These are phyloP conservation scores for Aciculoconidium aculeatum DNA, from an alignment of 805 yeast genomes.

Conservation along the genomic window DNA sequence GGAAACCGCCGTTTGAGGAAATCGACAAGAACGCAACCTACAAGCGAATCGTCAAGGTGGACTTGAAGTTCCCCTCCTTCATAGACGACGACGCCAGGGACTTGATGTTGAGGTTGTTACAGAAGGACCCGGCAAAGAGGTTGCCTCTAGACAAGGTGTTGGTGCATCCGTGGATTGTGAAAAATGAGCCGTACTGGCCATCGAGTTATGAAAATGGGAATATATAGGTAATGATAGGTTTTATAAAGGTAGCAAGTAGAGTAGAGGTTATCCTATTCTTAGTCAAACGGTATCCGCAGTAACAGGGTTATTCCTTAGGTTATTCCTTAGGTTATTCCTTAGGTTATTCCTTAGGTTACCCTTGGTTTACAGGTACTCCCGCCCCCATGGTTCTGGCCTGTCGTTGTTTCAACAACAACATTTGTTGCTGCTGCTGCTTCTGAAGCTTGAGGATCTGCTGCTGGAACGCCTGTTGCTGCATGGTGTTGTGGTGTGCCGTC, in stretches of 20 bases:
- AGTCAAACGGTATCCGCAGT: too few species aligned
- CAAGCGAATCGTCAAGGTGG: constrained; percentile 72
- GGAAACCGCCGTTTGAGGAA: constrained; percentile 91
- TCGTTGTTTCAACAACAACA: constrained; percentile 25
- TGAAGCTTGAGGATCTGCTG: constrained; percentile 35
- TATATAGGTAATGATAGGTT: too few species aligned
- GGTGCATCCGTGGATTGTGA: constrained; percentile 78
- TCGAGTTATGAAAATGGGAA: too few species aligned
- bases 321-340: too few species aligned
- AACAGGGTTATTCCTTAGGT: too few species aligned
- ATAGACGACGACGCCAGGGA: constrained; percentile 74
- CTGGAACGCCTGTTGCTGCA: constrained; percentile 41
- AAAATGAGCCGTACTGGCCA: constrained; percentile 63
- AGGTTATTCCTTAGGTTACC: too few species aligned
- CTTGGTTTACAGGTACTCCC: too few species aligned
- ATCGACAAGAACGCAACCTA: constrained; percentile 71
- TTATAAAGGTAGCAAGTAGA: too few species aligned
- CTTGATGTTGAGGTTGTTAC: constrained; percentile 57
- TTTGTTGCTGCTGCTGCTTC: constrained; percentile 33
- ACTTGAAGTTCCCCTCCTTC: constrained; percentile 63
- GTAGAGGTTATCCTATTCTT: too few species aligned
- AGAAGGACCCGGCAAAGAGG: constrained; percentile 65
- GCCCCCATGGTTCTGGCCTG: constrained; percentile 16
- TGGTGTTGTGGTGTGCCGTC: constrained; percentile 37
- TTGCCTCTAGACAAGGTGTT: constrained; percentile 55